Evolutionary conservation across 2,329 filamentous ascomycete species (phyloP).

Genomic region (Fusarium mangiferae): DNA sequence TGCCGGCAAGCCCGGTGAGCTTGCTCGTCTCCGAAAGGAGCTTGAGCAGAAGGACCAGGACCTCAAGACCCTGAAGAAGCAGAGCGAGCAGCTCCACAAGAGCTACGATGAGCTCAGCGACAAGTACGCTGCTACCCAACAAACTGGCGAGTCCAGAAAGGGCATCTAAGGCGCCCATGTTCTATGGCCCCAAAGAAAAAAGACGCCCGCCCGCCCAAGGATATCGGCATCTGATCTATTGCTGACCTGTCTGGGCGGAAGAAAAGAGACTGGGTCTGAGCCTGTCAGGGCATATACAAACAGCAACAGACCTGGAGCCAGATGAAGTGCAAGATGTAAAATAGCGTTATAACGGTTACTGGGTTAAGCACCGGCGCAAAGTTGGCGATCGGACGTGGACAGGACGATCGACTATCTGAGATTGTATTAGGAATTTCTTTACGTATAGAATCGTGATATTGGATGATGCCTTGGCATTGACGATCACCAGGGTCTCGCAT

Average conservation of each 20-base stretch:
- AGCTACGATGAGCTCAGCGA: constrained; percentile 91
- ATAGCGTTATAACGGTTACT: constrained; percentile 18
- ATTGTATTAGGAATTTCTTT: constrained; percentile 29
- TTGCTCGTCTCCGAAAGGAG: constrained; percentile 75
- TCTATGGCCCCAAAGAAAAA: background rate
- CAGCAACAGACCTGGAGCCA: constrained; percentile 5
- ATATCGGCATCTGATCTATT: background rate
- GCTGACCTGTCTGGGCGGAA: background rate
- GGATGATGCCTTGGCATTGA: background rate
- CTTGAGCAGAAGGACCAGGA: constrained; percentile 84
- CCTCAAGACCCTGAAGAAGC: constrained; percentile 90
- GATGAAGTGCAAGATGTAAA: constrained; percentile 25
- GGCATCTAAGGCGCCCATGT: constrained; percentile 53
- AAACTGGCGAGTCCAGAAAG: constrained; percentile 67
- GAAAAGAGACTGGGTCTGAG: background rate
- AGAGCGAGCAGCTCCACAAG: constrained; percentile 81
- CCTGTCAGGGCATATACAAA: constrained; percentile 25
- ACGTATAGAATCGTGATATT: constrained; percentile 22
- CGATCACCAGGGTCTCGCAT: background rate
- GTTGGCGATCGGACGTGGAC: constrained; percentile 19
- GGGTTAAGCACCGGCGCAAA: constrained; percentile 32
- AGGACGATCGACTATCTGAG: constrained; percentile 27
- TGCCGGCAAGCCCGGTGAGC: constrained; percentile 79
- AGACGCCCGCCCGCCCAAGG: background rate
- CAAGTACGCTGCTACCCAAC: constrained; percentile 72